Base-by-base conservation (phyloP, 73 alveolate species). In the Effrenium voratum region DNA sequence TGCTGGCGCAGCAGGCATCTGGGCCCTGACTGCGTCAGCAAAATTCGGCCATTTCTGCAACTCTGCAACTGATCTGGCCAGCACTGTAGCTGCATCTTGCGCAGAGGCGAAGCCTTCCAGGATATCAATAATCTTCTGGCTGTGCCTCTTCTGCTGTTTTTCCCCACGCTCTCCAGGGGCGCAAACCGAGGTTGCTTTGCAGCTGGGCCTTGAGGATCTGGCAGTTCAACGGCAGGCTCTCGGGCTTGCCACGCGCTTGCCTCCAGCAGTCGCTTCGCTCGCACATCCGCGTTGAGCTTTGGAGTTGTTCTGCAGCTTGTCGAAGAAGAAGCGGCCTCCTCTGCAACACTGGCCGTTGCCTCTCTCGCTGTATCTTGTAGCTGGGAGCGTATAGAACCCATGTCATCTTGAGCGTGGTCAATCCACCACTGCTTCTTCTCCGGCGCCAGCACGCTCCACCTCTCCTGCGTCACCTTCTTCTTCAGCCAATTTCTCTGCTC, bases 401-500 rank as follows among this genome's bases (percentile, higher is more conserved):
- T 10, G 34, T 32, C 38, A 4, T 63, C 40, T 4, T 10, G 38
- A 13, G 13, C 76, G 38, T 15, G 38, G 76, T 63, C 34, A 22
- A 22, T 22, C 84, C 84, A 73, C 30, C 16, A 4, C 4, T n/a
- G 50, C 30, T 34, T 15, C 15, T 73, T 32, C 3, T 15, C 52
- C 12, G 32, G 32, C 32, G 52, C 5, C 84, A 73, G 46, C 28
- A 4, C 50, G 50, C 5, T 73, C 84, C 84, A 73, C 28, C n/a
- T 24, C 50, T 73, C 40, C 30, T 32, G 8, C 32, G 50, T 73
- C 4, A 73, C n/a, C 50, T 73, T 32, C 5, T 47, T n/a, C 50
- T 73, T 73, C 84, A 73, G 84, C 84, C 84, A 73, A 40, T 73
- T 24, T 5, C 84, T 45, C 84, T 73, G 84, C 84, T 73, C 84